Conservation (phyloP, 352 stramenopile species). For the Globisporangium middletonii region DNA sequence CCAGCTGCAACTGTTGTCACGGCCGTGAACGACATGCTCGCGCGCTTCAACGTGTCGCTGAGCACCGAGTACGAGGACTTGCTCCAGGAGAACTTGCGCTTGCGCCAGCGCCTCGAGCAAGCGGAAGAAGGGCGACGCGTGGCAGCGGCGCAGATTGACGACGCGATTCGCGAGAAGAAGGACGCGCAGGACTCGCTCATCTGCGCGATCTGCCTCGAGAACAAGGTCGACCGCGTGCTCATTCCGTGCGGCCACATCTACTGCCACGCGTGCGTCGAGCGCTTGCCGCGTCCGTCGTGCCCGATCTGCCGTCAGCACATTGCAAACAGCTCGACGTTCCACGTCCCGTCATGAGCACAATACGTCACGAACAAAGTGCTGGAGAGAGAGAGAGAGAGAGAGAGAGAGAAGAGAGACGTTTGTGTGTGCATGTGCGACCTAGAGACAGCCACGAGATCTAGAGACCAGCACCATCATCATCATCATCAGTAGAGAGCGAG, state of each 20-base stretch:
- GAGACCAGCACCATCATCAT: too few relatives aligned
- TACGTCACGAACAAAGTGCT: too few relatives aligned
- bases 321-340: slow-evolving; percentile 50
- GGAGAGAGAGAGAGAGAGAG: too few relatives aligned
- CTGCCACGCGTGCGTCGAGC: slow-evolving; percentile 56
- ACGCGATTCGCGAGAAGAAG: slow-evolving; percentile 65
- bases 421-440: too few relatives aligned
- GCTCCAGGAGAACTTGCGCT: slow-evolving; percentile 51
- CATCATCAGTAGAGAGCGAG: too few relatives aligned
- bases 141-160: slow-evolving; percentile 57
- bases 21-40: slow-evolving; percentile 73
- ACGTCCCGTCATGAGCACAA: slow-evolving; percentile 40
- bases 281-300: slow-evolving; percentile 54
- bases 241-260: slow-evolving; percentile 84
- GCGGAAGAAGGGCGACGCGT: slow-evolving; percentile 56
- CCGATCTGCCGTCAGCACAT: slow-evolving; percentile 69
- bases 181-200: slow-evolving; percentile 66
- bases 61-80: slow-evolving; percentile 61
- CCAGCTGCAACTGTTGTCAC: slow-evolving; percentile 48
- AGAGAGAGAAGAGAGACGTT: too few relatives aligned
- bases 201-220: slow-evolving; percentile 78
- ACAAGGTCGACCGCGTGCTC: slow-evolving; percentile 74
- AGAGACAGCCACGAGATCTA: too few relatives aligned
- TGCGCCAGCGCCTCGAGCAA: slow-evolving; percentile 54
- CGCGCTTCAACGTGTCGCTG: slow-evolving; percentile 62